These are phyloP conservation scores for Ceratobasidium theobromae DNA, from an alignment of 1,284 basidiomycete species.

Conservation along the genomic window DNA sequence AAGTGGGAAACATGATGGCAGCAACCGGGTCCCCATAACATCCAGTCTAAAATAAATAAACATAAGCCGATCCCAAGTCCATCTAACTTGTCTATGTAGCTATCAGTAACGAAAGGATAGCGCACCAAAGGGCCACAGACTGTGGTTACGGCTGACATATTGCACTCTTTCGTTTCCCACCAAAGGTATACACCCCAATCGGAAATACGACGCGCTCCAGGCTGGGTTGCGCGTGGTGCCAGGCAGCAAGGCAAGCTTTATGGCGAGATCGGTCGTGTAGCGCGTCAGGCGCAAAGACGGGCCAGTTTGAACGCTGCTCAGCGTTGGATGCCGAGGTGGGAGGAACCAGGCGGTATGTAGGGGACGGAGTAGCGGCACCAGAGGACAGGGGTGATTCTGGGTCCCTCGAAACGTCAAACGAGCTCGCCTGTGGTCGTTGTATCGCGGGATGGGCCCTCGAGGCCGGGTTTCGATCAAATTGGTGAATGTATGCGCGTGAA, in stretches of 20 bases:
- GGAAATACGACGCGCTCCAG: background rate
- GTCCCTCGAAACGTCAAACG: too few species aligned
- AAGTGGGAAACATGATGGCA: too few species aligned
- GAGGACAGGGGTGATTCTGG: too few species aligned
- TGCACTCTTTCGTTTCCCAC: background rate
- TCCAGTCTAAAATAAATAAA: too few species aligned
- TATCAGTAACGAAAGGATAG: too few species aligned
- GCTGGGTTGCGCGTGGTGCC: background rate
- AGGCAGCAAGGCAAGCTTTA: background rate
- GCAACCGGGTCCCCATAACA: too few species aligned
- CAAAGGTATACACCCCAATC: background rate
- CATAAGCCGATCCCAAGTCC: background rate
- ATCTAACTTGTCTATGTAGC: too few species aligned
- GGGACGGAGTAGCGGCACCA: too few species aligned
- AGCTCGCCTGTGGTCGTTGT: background rate
- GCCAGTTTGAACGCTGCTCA: background rate
- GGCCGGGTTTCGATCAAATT: background rate
- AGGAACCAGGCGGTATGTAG: too few species aligned
- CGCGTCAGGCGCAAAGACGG: background rate
- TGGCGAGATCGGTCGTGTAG: background rate
- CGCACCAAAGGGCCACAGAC: too few species aligned
- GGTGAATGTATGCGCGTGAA: background rate
- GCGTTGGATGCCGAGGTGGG: too few species aligned
- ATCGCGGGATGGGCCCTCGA: background rate
- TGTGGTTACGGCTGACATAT: background rate